Base-by-base conservation (phyloP, 2,329 filamentous ascomycete species). In the Trichoderma atrobrunneum region DNA sequence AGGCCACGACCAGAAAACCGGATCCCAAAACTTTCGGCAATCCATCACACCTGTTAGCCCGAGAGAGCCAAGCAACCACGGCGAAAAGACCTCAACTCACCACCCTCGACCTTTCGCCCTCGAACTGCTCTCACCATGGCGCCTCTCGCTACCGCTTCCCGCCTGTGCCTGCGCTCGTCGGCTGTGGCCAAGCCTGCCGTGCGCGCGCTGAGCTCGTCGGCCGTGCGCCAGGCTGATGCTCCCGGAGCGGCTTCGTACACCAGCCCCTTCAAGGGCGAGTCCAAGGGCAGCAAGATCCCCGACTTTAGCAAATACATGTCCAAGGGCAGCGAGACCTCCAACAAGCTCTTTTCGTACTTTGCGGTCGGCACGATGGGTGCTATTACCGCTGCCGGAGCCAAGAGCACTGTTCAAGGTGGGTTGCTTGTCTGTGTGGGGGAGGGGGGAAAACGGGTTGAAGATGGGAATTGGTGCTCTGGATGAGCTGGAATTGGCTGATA, bases 341-440 rank as follows among this genome's bases (percentile, higher is more conserved):
- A 97, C 86, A 92, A 95, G 87, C 87, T 97, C 78, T 96, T 97
- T 84, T 91, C 91, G 80, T 99, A 99, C 89, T 98, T 99, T 86
- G 97, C 98, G 93, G 96, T 97, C 77, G 96, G 96, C 79, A 91
- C 93, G 71, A 92, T 99, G 88, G 96, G 96, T 81, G 92, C 96
- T 80, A 88, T 98, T 82, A 91, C 92, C 76, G 95, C 95, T 72
- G 92, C 96, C 77, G 95, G 95, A 81, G 96, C 95, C 82, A 99
- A 99, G 92, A 94, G 93, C 79, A 98, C 96, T 76, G 94, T 99
- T 78, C 94, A 98, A 89, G 95, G 96, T 99, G 90, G 82, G 92
- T 87, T 51, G 43, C 43, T 36, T 34, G 30, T 26, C 48, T 26
- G 7, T 69, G 28, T 57, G 28, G 36, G 57, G 18, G 28, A 21